A percentile compares a stretch with the other conserved stretches of the same genome.
Evolutionary conservation across 768 basidiomycete species (phyloP).

Genomic region (Termitomyces sp.): DNA sequence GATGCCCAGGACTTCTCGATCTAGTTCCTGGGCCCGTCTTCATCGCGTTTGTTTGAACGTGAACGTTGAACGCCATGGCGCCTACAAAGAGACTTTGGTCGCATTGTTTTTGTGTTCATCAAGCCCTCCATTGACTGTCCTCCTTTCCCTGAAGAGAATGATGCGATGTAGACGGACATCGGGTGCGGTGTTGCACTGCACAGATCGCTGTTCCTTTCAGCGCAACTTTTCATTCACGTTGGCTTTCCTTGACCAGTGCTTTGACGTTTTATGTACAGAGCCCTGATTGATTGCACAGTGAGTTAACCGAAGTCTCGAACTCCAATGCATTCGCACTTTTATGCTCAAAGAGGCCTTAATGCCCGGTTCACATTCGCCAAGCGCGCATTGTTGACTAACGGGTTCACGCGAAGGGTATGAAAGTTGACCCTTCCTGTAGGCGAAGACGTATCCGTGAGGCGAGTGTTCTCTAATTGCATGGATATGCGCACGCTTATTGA

Average conservation of each 20-base stretch:
- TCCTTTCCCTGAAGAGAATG: slow-evolving; percentile 10
- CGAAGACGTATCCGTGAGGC: slow-evolving; percentile 2
- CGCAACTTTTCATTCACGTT: slow-evolving; percentile 11
- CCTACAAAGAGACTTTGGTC: neutral
- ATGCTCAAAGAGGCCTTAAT: slow-evolving; percentile 16
- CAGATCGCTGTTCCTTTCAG: slow-evolving; percentile 6
- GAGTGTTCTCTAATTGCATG: slow-evolving; percentile 12
- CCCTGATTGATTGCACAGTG: slow-evolving; percentile 14
- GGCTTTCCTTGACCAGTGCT: slow-evolving; percentile 6
- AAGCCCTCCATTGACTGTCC: neutral
- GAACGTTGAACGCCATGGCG: neutral
- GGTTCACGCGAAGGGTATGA: slow-evolving; percentile 10
- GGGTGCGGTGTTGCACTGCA: neutral
- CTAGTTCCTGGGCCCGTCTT: slow-evolving; percentile 16
- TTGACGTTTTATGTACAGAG: slow-evolving; percentile 17
- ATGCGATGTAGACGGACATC: slow-evolving; percentile 18
- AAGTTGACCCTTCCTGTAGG: slow-evolving; percentile 9
- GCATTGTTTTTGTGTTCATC: neutral
- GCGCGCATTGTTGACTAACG: slow-evolving; percentile 11
- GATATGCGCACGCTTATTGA: no score
- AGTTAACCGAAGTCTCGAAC: slow-evolving; percentile 15
- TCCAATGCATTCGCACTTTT: slow-evolving; percentile 1
- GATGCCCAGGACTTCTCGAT: slow-evolving; percentile 2
- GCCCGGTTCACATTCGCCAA: slow-evolving; percentile 12
- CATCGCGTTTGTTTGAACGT: slow-evolving; percentile 19